Percentiles rank a stretch among this genome's conserved stretches.
Evolutionary conservation across 2,329 filamentous ascomycete genomes (phyloP).

Genomic region (Apiospora hydei): DNA sequence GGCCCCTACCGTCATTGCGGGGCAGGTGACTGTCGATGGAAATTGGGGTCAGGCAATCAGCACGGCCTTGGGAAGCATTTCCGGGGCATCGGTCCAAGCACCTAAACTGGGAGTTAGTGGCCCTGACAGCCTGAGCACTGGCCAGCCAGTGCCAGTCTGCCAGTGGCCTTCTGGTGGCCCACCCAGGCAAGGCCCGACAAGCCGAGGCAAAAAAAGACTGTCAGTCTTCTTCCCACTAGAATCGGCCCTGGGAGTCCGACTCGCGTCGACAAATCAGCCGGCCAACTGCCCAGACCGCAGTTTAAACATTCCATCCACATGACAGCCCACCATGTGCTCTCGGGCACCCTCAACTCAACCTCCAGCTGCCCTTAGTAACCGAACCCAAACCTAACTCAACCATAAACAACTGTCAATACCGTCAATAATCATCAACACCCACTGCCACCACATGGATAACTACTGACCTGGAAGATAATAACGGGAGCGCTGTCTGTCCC

Average conservation of each 20-base stretch:
- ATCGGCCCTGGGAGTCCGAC: background rate
- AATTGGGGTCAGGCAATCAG: slow-evolving; percentile 19
- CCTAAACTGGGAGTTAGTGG: background rate
- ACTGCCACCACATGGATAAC: background rate
- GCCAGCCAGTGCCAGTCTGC: too few species aligned
- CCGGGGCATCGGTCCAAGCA: slow-evolving; percentile 10
- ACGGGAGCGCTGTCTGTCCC: background rate
- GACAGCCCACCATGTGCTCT: background rate
- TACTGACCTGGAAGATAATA: background rate
- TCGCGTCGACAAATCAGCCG: background rate
- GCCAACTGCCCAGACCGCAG: slow-evolving; percentile 15
- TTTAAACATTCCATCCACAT: slow-evolving; percentile 16
- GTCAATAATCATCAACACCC: background rate
- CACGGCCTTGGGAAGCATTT: slow-evolving; percentile 6
- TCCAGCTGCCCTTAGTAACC: slow-evolving; percentile 3
- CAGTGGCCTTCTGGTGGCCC: background rate
- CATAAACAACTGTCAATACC: background rate
- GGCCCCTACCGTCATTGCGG: slow-evolving; percentile 3
- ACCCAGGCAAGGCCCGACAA: background rate
- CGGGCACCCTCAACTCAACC: background rate
- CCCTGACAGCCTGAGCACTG: too few species aligned
- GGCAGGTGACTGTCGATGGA: slow-evolving; percentile 1
- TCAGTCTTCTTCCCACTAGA: background rate
- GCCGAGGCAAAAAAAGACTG: slow-evolving; percentile 16
- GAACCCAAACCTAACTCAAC: background rate